Evolutionary conservation across 2,329 filamentous ascomycete genomes (phyloP).

Genomic region (Curvularia hawaiiensis): DNA sequence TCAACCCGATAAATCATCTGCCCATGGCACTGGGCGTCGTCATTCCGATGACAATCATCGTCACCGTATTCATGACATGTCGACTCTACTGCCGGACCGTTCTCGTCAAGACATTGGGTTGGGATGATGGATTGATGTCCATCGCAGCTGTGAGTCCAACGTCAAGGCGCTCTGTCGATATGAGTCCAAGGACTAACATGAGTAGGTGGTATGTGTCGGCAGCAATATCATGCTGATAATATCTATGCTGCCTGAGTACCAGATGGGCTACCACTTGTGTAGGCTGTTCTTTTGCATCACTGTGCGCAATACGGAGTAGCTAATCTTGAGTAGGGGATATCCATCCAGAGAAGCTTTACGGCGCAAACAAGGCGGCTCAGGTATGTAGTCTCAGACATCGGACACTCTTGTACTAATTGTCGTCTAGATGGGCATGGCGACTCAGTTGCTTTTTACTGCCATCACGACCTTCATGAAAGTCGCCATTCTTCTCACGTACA

Average conservation of each 20-base stretch:
- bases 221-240: constrained; percentile 35
- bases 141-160: constrained; percentile 27
- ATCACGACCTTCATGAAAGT: constrained; percentile 36
- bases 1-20: constrained; percentile 30
- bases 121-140: constrained; percentile 39
- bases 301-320: background rate
- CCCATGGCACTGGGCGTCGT: constrained; percentile 31
- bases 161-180: too few species aligned
- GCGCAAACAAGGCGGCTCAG: constrained; percentile 26
- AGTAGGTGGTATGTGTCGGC: constrained; percentile 25
- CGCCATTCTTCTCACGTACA: constrained; percentile 30
- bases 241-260: constrained; percentile 30
- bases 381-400: constrained; percentile 6
- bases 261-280: constrained; percentile 40
- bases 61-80: constrained; percentile 25
- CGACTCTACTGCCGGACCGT: constrained; percentile 35
- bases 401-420: constrained; percentile 1
- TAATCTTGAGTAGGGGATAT: constrained; percentile 29
- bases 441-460: constrained; percentile 31
- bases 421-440: constrained; percentile 30
- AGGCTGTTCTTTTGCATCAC: background rate
- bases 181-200: background rate
- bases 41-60: constrained; percentile 29
- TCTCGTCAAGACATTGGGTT: constrained; percentile 30
- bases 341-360: constrained; percentile 18